Evolutionary conservation across 2,329 filamentous ascomycete genomes (phyloP).

Genomic region (Colletotrichum chlorophyti): DNA sequence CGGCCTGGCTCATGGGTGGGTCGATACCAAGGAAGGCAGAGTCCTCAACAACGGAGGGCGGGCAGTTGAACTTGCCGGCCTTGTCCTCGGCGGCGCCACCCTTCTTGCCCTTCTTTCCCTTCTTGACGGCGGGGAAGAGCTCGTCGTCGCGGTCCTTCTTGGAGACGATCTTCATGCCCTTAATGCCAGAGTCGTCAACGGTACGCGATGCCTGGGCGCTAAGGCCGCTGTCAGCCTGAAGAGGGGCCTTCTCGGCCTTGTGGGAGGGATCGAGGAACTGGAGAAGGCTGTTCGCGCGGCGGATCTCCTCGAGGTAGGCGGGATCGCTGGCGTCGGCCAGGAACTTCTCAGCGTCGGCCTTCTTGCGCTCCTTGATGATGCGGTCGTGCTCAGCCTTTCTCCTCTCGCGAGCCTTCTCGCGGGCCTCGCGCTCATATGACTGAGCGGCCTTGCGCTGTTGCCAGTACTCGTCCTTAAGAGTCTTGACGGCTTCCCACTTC

Average conservation of each 20-base stretch:
- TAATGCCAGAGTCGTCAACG: constrained; percentile 82
- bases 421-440: constrained; percentile 83
- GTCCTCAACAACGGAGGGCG: constrained; percentile 90
- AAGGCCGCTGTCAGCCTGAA: constrained; percentile 73
- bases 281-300: constrained; percentile 85
- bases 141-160: constrained; percentile 91
- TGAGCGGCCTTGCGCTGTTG: constrained; percentile 80
- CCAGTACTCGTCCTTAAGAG: constrained; percentile 91
- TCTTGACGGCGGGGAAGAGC: constrained; percentile 82
- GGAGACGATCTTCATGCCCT: constrained; percentile 82
- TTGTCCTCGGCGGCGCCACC: constrained; percentile 57
- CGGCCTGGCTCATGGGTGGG: constrained; percentile 84
- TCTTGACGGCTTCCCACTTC: constrained; percentile 82
- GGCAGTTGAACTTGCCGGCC: constrained; percentile 73
- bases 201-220: constrained; percentile 81
- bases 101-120: constrained; percentile 90
- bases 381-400: constrained; percentile 82
- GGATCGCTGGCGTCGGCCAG: constrained; percentile 84
- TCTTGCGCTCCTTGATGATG: constrained; percentile 74
- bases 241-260: constrained; percentile 69
- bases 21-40: constrained; percentile 84
- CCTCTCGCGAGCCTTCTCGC: constrained; percentile 77
- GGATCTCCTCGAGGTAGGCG: constrained; percentile 92
- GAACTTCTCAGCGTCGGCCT: constrained; percentile 77
- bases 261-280: constrained; percentile 85